Base-by-base conservation (phyloP, 345 rosid species). In the Eucalyptus curtisii region DNA sequence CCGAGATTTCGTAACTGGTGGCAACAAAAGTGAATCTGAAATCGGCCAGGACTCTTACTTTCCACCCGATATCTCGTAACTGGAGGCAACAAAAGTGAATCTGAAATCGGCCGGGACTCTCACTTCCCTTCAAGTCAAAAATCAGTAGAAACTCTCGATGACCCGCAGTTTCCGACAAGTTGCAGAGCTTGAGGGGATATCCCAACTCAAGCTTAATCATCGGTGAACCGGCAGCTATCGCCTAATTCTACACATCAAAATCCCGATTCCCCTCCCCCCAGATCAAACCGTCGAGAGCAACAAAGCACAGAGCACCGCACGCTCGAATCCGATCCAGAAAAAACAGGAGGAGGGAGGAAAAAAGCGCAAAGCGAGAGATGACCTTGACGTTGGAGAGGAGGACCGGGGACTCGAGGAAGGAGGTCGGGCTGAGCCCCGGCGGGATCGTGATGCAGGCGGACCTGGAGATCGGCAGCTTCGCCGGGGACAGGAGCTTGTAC, bases 391-490 rank as follows among this genome's bases (percentile, higher is more conserved):
- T 95, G 86, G 99, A 98, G 88, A 98, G 96, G 80, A 98, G 94
- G 90, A 98, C 99, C 4, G 99, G 99, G 66, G 99, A 97, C 91
- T 98, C 99, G 92, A 98, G 86, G 90, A 97, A 97, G 86, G 99
- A 95, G 13, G 99, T 95, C 68, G 99, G 99, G 89, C 99, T 97
- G 87, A 96, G 93, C 27, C 98, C 99, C 24, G 99, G 96, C 90
- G 99, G 97, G 92, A 96, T 93, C 90, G 95, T 94, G 90, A 95
- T 94, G 88, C 95, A 95, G 59, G 95, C 85, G 14, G 97, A 92
- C 93, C 99, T 92, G 44, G 99, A 97, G 97, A 98, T 98, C 95
- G 99, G 99, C 42, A 98, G 96, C 96, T 95, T 98, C n/a, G 99
- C 99, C 87, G 99, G 99, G 76, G 99, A 96, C 95, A 97, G 92